A percentile compares a stretch with the other conserved stretches of the same genome.
Evolutionary conservation across 2,329 filamentous ascomycete species (phyloP).

Genomic region (Zymoseptoria tritici): DNA sequence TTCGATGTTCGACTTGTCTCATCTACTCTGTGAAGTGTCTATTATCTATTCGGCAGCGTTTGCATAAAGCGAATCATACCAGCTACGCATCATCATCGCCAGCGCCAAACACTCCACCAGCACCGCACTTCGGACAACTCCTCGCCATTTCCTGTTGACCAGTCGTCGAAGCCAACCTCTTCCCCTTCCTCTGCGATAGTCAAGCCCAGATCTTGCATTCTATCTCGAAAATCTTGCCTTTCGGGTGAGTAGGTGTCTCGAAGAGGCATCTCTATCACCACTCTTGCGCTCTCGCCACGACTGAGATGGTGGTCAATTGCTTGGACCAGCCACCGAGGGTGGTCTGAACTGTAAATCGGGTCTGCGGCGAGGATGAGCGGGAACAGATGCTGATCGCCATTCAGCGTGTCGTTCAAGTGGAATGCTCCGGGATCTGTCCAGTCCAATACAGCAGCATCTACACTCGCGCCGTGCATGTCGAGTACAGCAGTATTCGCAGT

Average conservation of each 20-base stretch:
- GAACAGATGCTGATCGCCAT: constrained; percentile 28
- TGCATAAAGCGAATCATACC: background rate
- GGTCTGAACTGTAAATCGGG: constrained; percentile 75
- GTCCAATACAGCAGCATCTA: constrained; percentile 61
- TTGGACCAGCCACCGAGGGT: constrained; percentile 65
- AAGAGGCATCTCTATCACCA: constrained; percentile 73
- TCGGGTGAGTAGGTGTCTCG: constrained; percentile 64
- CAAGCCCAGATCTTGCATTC: constrained; percentile 51
- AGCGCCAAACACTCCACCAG: constrained; percentile 60
- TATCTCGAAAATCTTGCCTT: constrained; percentile 52
- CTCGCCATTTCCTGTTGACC: constrained; percentile 50
- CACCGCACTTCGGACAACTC: constrained; percentile 48
- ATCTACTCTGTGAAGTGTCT: background rate
- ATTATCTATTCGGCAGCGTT: background rate
- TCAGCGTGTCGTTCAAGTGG: constrained; percentile 4
- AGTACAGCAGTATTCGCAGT: constrained; percentile 55
- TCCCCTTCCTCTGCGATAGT: constrained; percentile 53
- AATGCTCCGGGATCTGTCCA: constrained; percentile 55
- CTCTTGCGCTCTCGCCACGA: constrained; percentile 50
- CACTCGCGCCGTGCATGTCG: constrained; percentile 46
- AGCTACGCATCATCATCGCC: constrained; percentile 16
- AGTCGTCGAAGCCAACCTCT: constrained; percentile 65
- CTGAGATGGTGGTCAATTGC: constrained; percentile 64
- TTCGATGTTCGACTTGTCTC: background rate
- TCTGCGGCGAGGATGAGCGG: constrained; percentile 74